phyloP scores from a whole-genome alignment of 768 basidiomycete species.

The Lanmaoa rubissima region DNA sequence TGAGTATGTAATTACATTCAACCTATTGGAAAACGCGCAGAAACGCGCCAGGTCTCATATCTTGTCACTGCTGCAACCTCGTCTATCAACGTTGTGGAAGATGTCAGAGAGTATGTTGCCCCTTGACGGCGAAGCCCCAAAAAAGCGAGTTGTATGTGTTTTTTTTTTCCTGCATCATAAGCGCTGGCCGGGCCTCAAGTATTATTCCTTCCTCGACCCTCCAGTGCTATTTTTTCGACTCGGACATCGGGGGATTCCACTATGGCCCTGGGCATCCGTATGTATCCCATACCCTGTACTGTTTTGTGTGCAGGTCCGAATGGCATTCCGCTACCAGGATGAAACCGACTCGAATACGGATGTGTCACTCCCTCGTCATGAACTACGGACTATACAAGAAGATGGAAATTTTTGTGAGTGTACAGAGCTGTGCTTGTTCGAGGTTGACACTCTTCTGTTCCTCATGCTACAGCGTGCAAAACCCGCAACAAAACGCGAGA shows the following conservation, averaged over 20 bases:
- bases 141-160: slow-evolving; percentile 82
- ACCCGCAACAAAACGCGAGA: slow-evolving; percentile 98
- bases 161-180: neutral
- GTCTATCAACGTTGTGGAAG: slow-evolving; percentile 1
- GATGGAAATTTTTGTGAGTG: slow-evolving; percentile 98
- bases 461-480: slow-evolving; percentile 75
- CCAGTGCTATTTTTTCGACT: slow-evolving; percentile 99
- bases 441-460: neutral
- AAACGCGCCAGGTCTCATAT: neutral
- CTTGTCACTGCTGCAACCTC: neutral
- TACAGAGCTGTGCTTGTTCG: neutral
- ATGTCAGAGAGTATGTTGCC: slow-evolving; percentile 51
- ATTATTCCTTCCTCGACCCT: slow-evolving; percentile 4
- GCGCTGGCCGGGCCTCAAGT: slow-evolving; percentile 6
- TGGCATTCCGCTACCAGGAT: slow-evolving; percentile 49
- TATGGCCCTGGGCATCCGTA: slow-evolving; percentile 98
- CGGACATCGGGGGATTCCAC: slow-evolving; percentile 98
- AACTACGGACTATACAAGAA: slow-evolving; percentile 99
- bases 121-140: slow-evolving; percentile 68
- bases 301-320: neutral
- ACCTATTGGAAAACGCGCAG: neutral
- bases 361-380: slow-evolving; percentile 99
- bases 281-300: slow-evolving; percentile 23
- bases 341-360: slow-evolving; percentile 97
- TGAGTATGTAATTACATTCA: slow-evolving; percentile 9